These are phyloP conservation scores for Pseudogymnoascus sp. DNA, from an alignment of 2,329 filamentous ascomycete species.

Conservation along the genomic window DNA sequence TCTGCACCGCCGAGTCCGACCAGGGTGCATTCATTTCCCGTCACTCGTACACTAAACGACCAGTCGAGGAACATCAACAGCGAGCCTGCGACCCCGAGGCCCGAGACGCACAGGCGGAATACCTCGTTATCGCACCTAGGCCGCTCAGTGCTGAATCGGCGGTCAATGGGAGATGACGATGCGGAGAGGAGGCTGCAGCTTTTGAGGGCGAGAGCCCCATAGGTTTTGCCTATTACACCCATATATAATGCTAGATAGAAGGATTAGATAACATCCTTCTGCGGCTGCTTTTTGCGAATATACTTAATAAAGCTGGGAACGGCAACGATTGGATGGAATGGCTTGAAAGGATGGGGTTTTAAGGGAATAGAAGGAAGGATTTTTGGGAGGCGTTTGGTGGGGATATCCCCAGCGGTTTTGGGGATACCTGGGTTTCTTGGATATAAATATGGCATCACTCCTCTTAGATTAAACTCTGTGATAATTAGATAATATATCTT, in stretches of 20 bases:
- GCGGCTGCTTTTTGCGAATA: not conserved
- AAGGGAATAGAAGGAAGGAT: not conserved
- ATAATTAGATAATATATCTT: not conserved
- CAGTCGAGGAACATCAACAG: not conserved
- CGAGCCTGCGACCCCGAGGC: constrained; percentile 12
- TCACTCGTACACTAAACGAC: constrained; percentile 10
- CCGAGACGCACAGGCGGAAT: constrained; percentile 12
- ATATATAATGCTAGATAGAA: not conserved
- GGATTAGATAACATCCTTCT: not conserved
- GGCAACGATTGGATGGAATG: not conserved
- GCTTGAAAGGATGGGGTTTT: not conserved
- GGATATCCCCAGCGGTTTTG: not conserved
- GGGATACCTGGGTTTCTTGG: not conserved
- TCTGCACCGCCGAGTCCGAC: constrained; percentile 40
- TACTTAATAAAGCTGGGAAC: not conserved
- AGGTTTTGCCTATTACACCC: not conserved
- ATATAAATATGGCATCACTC: not conserved
- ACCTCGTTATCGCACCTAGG: constrained; percentile 22
- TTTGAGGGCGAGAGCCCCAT: constrained; percentile 11
- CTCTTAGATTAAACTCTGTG: not conserved
- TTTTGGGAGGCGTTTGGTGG: not conserved
- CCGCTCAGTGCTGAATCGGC: constrained; percentile 21
- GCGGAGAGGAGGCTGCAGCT: constrained; percentile 25
- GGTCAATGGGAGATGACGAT: constrained; percentile 20
- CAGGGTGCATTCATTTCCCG: constrained; percentile 16